Percentiles rank a stretch among this genome's conserved stretches.
Evolutionary conservation across 148 eudicot species (phyloP).

Genomic region (Polygonum maritimum): DNA sequence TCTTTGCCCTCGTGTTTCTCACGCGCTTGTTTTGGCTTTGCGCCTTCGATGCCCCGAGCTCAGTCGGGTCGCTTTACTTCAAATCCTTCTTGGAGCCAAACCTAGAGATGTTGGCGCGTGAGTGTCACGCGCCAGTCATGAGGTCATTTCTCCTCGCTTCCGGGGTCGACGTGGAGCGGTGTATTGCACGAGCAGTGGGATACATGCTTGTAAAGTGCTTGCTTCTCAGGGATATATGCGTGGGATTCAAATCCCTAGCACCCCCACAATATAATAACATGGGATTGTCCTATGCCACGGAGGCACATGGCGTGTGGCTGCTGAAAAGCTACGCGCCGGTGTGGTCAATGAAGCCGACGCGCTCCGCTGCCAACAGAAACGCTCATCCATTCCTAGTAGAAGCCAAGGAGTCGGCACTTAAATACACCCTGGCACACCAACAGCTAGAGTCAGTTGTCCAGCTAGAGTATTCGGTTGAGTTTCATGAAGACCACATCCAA

Average conservation of each 20-base stretch:
- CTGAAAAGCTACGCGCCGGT: slow-evolving; percentile 58
- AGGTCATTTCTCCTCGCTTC: slow-evolving; percentile 40
- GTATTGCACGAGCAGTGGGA: slow-evolving; percentile 68
- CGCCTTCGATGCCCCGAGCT: slow-evolving; percentile 59
- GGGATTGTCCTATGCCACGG: slow-evolving; percentile 60
- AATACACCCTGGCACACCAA: slow-evolving; percentile 81
- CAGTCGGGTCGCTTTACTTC: slow-evolving; percentile 67
- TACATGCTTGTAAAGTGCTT: slow-evolving; percentile 77
- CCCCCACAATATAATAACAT: slow-evolving; percentile 28
- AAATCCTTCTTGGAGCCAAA: slow-evolving; percentile 52
- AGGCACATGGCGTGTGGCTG: slow-evolving; percentile 73
- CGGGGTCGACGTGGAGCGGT: slow-evolving; percentile 65
- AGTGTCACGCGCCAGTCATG: slow-evolving; percentile 31
- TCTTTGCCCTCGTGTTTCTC: slow-evolving; percentile 53
- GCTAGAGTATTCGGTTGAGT: slow-evolving; percentile 53
- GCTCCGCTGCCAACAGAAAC: slow-evolving; percentile 6
- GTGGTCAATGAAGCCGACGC: slow-evolving; percentile 46
- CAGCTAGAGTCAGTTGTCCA: slow-evolving; percentile 73
- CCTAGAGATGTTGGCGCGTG: slow-evolving; percentile 38
- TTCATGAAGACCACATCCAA: slow-evolving; percentile 41
- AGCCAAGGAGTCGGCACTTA: slow-evolving; percentile 55
- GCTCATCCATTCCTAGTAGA: slow-evolving; percentile 25
- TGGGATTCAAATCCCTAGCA: slow-evolving; percentile 37
- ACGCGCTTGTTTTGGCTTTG: slow-evolving; percentile 75
- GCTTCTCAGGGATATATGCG: slow-evolving; percentile 50